These are phyloP conservation scores for Starmerella davenportii DNA, from an alignment of 805 yeast species.

Conservation along the genomic window DNA sequence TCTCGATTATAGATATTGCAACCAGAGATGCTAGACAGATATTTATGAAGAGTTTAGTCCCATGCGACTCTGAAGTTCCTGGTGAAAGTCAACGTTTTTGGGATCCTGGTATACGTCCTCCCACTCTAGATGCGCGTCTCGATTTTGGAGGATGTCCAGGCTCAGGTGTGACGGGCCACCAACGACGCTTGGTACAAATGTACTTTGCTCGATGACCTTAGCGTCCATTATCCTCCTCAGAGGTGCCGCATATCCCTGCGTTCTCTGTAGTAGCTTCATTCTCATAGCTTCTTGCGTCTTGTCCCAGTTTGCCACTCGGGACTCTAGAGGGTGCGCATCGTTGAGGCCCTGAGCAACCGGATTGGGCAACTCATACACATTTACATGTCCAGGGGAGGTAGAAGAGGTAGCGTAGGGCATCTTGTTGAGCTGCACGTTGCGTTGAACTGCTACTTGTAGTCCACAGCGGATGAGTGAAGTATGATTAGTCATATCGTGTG, in stretches of 20 bases:
- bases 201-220: slow-evolving; percentile 48
- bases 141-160: slow-evolving; percentile 59
- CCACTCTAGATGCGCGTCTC: slow-evolving; percentile 72
- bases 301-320: slow-evolving; percentile 65
- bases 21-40: too few species aligned
- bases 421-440: too few species aligned
- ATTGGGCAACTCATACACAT: not conserved
- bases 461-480: too few species aligned
- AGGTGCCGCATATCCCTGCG: slow-evolving; percentile 88
- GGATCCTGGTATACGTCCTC: slow-evolving; percentile 60
- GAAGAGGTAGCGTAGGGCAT: not conserved
- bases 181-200: slow-evolving; percentile 44
- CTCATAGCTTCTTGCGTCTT: slow-evolving; percentile 48
- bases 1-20: too few species aligned
- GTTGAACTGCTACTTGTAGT: too few species aligned
- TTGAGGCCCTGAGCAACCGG: slow-evolving; percentile 23
- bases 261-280: slow-evolving; percentile 60
- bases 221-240: slow-evolving; percentile 82
- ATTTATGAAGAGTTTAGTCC: slow-evolving; percentile 1
- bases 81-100: slow-evolving; percentile 37
- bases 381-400: not conserved
- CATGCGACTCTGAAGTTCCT: slow-evolving; percentile 50
- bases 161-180: slow-evolving; percentile 48
- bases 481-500: too few species aligned
- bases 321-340: slow-evolving; percentile 59